phyloP scores from a whole-genome alignment of 2,329 filamentous ascomycete genomes.

The Phialocephala subalpina region DNA sequence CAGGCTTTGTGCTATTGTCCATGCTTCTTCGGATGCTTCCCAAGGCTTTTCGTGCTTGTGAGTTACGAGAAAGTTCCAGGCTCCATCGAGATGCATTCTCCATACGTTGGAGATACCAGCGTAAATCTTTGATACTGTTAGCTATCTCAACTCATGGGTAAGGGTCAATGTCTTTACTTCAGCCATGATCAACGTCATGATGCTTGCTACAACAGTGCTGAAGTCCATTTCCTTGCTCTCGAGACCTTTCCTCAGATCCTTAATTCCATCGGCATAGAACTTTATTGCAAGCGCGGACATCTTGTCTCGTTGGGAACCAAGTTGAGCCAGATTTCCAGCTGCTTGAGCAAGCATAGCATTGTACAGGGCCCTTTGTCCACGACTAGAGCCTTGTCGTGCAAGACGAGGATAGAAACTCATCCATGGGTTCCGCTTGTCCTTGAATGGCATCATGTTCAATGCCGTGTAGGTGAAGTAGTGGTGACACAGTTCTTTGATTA shows the following conservation, averaged over 20 bases:
- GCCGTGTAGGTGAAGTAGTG: not conserved
- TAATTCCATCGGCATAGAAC: not conserved
- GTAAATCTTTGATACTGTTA: not conserved
- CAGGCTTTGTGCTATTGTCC: not conserved
- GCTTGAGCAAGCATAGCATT: not conserved
- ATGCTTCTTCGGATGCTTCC: not conserved
- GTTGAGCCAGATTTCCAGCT: conserved; percentile 1
- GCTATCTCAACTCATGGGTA: not conserved
- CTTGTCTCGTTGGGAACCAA: not conserved
- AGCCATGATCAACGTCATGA: not conserved
- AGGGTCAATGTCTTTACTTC: not conserved
- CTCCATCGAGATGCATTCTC: not conserved
- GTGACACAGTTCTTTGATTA: not conserved
- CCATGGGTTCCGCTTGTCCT: conserved; percentile 2
- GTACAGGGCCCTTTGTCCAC: not conserved
- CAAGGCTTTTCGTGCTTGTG: not conserved
- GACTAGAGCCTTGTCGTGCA: not conserved
- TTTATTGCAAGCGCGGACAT: not conserved
- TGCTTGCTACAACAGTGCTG: not conserved
- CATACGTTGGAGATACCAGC: not conserved
- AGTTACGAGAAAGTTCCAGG: not conserved
- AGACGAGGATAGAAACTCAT: not conserved
- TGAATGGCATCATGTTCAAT: not conserved
- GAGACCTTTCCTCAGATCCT: not conserved
- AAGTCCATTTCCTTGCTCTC: not conserved